Conservation (phyloP, 495 filamentous ascomycete genomes). For the Hyaloscypha finlandica region DNA sequence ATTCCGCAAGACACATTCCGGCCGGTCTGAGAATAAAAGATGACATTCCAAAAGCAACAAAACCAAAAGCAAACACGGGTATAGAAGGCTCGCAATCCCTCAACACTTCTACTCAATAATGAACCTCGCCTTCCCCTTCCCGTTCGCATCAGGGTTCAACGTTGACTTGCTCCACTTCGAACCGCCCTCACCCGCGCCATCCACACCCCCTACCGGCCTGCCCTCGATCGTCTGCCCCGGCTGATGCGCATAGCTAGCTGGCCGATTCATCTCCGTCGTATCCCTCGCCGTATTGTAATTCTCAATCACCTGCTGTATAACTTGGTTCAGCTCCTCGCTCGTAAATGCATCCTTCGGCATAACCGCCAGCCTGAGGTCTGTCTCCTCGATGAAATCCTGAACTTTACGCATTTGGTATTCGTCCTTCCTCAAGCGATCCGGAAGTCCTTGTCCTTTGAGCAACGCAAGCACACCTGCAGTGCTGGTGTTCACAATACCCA, state of each 20-base stretch:
- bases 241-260: constrained; percentile 27
- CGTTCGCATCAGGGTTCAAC: not conserved
- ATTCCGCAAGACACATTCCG: not conserved
- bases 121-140: constrained; percentile 17
- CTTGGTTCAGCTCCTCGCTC: constrained; percentile 18
- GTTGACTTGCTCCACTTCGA: not conserved
- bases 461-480: constrained; percentile 37
- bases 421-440: constrained; percentile 37
- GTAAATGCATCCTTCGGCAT: constrained; percentile 7
- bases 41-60: not conserved
- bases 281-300: constrained; percentile 29
- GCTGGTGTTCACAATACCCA: constrained; percentile 37
- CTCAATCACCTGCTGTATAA: constrained; percentile 24
- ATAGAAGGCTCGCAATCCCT: not conserved
- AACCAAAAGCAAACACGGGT: not conserved
- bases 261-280: constrained; percentile 30
- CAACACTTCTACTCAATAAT: constrained; percentile 27
- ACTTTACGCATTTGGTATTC: constrained; percentile 34
- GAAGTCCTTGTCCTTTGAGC: constrained; percentile 38
- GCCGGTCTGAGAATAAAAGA: not conserved
- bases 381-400: constrained; percentile 38
- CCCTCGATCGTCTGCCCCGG: not conserved
- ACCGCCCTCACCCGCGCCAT: not conserved
- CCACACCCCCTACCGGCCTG: too few species aligned
- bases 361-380: constrained; percentile 22